A percentile compares a stretch with the other conserved stretches of the same genome.
These are phyloP conservation scores for Sclerotinia nivalis DNA, from an alignment of 2,329 filamentous ascomycete species.

Conservation along the genomic window DNA sequence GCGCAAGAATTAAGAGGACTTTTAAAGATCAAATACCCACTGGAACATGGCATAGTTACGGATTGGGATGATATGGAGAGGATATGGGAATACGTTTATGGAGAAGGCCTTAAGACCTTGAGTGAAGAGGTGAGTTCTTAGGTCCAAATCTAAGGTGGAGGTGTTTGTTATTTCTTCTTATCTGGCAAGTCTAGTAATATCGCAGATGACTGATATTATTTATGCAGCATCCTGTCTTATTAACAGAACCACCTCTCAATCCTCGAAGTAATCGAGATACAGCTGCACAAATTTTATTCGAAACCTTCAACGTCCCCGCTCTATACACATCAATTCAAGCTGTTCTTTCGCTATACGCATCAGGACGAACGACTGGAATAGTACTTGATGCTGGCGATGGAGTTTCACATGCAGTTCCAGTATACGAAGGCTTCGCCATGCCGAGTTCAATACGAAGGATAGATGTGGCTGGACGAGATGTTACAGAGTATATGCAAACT, in stretches of 20 bases:
- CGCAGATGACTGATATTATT: conserved; percentile 21
- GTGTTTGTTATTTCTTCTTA: conserved; percentile 2
- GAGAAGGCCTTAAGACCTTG: conserved; percentile 91
- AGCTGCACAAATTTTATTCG: conserved; percentile 95
- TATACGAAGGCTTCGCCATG: conserved; percentile 97
- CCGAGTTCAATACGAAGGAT: conserved; percentile 93
- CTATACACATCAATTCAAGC: conserved; percentile 97
- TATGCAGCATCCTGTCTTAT: conserved; percentile 80
- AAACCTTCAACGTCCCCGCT: conserved; percentile 97
- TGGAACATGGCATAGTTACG: conserved; percentile 97
- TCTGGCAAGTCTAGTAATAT: conserved; percentile 1
- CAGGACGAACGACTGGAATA: conserved; percentile 91
- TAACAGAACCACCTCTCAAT: conserved; percentile 95
- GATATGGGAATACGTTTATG: conserved; percentile 98
- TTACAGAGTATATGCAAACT: conserved; percentile 92
- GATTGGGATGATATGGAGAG: conserved; percentile 99
- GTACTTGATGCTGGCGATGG: conserved; percentile 95
- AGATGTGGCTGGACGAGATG: conserved; percentile 92
- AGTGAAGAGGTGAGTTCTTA: conserved; percentile 78
- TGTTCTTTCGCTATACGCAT: conserved; percentile 92
- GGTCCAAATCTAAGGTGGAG: conserved; percentile 5
- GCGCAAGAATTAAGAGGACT: conserved; percentile 85
- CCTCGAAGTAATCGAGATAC: conserved; percentile 94
- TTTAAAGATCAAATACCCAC: conserved; percentile 91
- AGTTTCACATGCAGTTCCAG: conserved; percentile 94